Percentiles rank a stretch among this genome's conserved stretches.
phyloP scores from a whole-genome alignment of 2,329 filamentous ascomycete species.

The Trichoderma sp. region DNA sequence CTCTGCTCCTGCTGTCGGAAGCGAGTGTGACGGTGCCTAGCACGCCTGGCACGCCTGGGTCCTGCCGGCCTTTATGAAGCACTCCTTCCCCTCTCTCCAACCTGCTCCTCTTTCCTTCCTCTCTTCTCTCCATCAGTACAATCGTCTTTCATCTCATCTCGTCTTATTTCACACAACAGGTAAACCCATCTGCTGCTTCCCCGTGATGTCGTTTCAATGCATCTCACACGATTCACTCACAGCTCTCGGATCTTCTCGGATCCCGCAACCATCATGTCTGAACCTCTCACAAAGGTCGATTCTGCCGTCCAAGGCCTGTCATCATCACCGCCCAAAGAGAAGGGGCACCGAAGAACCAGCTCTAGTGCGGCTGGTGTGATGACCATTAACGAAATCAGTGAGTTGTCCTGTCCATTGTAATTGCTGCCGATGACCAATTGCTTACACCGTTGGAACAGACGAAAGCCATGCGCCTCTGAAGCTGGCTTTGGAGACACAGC shows the following conservation, averaged over 20 bases:
- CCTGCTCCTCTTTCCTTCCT: constrained; percentile 30
- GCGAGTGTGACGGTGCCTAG: constrained; percentile 17
- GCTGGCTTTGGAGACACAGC: constrained; percentile 81
- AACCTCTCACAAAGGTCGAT: constrained; percentile 82
- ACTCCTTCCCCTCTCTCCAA: constrained; percentile 33
- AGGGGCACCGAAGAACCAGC: constrained; percentile 68
- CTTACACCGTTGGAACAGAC: constrained; percentile 53
- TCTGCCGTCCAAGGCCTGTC: constrained; percentile 82
- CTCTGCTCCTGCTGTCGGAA: not conserved
- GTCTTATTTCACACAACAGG: constrained; percentile 7
- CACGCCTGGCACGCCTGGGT: constrained; percentile 3
- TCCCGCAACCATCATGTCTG: constrained; percentile 39
- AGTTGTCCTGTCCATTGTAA: constrained; percentile 37
- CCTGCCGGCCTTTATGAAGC: constrained; percentile 38
- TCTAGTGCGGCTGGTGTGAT: constrained; percentile 67
- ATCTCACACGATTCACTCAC: not conserved
- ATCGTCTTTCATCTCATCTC: constrained; percentile 21
- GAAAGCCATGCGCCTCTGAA: constrained; percentile 70
- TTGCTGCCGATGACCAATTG: not conserved
- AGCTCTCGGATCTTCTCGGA: constrained; percentile 7
- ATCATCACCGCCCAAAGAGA: constrained; percentile 67
- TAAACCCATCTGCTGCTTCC: constrained; percentile 2
- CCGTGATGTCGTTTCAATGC: not conserved
- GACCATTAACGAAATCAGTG: constrained; percentile 86
- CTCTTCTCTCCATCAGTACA: constrained; percentile 28